Base-by-base conservation (phyloP, 306 rosid species). In the Casuarina equisetifolia region DNA sequence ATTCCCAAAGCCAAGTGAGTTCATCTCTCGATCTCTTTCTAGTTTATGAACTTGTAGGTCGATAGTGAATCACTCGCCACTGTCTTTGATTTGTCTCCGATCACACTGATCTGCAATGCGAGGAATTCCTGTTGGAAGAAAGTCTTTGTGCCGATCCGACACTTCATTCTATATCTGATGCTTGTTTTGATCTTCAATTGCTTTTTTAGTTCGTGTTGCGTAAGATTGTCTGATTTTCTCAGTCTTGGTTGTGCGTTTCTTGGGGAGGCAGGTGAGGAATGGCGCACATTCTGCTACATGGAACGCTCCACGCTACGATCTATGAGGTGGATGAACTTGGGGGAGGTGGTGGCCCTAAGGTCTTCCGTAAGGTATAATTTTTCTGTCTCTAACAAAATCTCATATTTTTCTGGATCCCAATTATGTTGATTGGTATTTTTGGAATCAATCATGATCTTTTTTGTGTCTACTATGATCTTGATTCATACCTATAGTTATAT, bases 221-320 rank as follows among this genome's bases (percentile, higher is more conserved):
- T 76, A 8, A n/a, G 39, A 58, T 58, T 5, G 13, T 25, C 4
- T 58, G 2, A 16, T 6, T 25, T 25, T 9, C 39, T n/a, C 9
- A 9, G 25, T 25, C 25, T 58, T 58, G 6, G 13, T 25, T 25
- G 32, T 0, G 32, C 32, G 32, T 58, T 67, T 70, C 77, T 8
- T 20, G 32, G n/a, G 13, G 54, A 11, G 80, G 78, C 74, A 94
- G 98, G 89, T 87, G 90, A 83, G 69, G 84, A 80, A 94, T 95
- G 98, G 92, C 94, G 19, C 84, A 79, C 66, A 82, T 68, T 76
- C 84, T 86, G 86, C 93, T 95, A 55, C 98, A 95, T 64, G 98
- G 98, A 0, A 92, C 90, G 76, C 97, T 95, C 69, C 98, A 95
- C 53, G 98, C 74, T 42, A 91, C 98, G 66, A 80, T 95, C 86